Percentiles rank a stretch among this genome's conserved stretches.
Evolutionary conservation across 225 moss, liverwort and hornwort genomes (phyloP).

Genomic region (Pseudoscleropodium purum): DNA sequence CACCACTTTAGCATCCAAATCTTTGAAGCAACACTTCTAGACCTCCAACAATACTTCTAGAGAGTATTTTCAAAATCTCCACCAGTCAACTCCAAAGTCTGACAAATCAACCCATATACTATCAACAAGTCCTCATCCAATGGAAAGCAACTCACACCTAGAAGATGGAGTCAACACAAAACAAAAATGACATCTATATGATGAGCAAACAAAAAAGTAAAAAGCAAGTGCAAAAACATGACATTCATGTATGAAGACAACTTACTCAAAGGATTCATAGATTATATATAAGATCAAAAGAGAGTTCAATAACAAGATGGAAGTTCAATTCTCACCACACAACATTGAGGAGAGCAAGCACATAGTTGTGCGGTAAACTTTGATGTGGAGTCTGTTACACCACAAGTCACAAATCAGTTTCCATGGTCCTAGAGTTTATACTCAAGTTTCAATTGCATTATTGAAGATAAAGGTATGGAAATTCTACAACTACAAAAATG

Average conservation of each 20-base stretch:
- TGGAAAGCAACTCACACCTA: neutral
- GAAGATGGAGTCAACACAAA: accelerated
- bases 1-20: neutral
- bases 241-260: neutral
- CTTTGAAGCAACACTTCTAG: neutral
- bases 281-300: neutral
- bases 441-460: neutral
- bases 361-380: neutral
- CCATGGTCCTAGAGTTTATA: neutral
- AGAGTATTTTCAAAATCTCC: neutral
- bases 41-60: neutral
- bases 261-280: neutral
- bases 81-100: neutral
- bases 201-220: accelerated
- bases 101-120: neutral
- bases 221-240: neutral
- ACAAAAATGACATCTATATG: neutral
- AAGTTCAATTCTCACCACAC: neutral
- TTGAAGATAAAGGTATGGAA: neutral
- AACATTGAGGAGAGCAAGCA: neutral
- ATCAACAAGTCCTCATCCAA: neutral
- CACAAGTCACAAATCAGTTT: neutral
- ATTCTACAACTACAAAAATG: neutral
- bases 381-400: neutral
- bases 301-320: neutral